phyloP scores from a whole-genome alignment of 306 rosid species.

The Rosa lucieae region DNA sequence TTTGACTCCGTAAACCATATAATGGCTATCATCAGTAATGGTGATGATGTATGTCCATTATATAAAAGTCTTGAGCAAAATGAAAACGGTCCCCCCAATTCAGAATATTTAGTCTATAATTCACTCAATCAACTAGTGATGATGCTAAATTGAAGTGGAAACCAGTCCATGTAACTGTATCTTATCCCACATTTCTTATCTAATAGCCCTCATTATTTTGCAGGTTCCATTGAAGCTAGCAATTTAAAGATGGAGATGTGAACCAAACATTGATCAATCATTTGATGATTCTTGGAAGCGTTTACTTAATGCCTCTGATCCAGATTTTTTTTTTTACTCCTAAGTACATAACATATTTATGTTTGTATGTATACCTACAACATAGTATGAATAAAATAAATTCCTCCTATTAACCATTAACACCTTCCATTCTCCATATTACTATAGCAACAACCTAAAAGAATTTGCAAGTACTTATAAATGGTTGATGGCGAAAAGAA shows the following conservation, averaged over 20 bases:
- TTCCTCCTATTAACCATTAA: constrained; percentile 28
- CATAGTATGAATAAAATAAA: constrained; percentile 52
- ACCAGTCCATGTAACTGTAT: background rate
- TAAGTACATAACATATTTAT: constrained; percentile 60
- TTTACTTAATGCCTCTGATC: constrained; percentile 30
- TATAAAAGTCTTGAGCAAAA: constrained; percentile 5
- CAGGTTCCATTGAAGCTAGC: constrained; percentile 63
- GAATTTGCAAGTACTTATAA: no score
- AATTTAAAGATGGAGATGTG: constrained; percentile 81
- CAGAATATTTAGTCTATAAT: constrained; percentile 3
- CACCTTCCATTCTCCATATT: constrained; percentile 2
- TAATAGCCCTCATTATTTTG: constrained; percentile 2
- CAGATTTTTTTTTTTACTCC: constrained; percentile 41
- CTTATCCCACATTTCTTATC: background rate
- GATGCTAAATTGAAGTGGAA: constrained; percentile 4
- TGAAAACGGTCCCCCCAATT: constrained; percentile 16
- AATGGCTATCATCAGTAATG: constrained; percentile 20
- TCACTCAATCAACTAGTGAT: constrained; percentile 8
- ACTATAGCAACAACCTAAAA: background rate
- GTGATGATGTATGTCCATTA: constrained; percentile 23
- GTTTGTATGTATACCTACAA: constrained; percentile 55
- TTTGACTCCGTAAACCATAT: constrained; percentile 32
- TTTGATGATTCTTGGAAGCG: constrained; percentile 44
- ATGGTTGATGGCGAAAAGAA: background rate
- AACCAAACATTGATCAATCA: constrained; percentile 24